Percentiles rank a stretch among this genome's conserved stretches.
phyloP scores from a whole-genome alignment of 2,329 filamentous ascomycete genomes.

The Xenosphaeropsis pyriputrescens region DNA sequence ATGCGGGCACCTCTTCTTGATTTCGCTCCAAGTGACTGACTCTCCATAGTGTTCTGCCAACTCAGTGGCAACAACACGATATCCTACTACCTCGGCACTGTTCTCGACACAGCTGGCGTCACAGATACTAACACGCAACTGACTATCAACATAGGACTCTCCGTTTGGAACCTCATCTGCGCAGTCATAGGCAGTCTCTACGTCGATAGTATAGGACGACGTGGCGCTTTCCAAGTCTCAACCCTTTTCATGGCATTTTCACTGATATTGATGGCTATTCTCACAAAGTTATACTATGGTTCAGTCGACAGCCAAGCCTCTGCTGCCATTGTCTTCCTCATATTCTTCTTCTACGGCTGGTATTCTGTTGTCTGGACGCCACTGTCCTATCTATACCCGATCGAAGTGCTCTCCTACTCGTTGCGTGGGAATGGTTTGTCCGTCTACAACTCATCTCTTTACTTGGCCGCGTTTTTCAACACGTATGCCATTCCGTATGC shows the following conservation, averaged over 20 bases:
- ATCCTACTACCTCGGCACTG: conserved; percentile 15
- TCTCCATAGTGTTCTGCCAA: too few species aligned
- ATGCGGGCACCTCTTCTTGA: too few species aligned
- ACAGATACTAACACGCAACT: conserved; percentile 15
- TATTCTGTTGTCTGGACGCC: conserved; percentile 27
- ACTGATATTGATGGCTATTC: not conserved
- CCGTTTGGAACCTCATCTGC: conserved; percentile 37
- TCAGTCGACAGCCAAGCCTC: conserved; percentile 14
- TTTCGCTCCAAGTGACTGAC: too few species aligned
- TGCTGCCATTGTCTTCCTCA: conserved; percentile 20
- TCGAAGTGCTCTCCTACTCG: conserved; percentile 30
- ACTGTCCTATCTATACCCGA: conserved; percentile 28
- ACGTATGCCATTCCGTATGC: conserved; percentile 6
- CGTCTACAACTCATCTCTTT: conserved; percentile 16
- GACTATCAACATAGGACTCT: conserved; percentile 37
- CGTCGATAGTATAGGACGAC: conserved; percentile 39
- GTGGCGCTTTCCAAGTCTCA: conserved; percentile 30
- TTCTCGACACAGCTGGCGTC: conserved; percentile 17
- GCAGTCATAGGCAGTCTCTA: conserved; percentile 38
- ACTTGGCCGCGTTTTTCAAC: conserved; percentile 2
- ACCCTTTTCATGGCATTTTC: conserved; percentile 21
- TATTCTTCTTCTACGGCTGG: conserved; percentile 29
- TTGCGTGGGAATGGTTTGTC: conserved; percentile 30
- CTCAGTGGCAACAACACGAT: too few species aligned
- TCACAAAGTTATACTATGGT: not conserved